Percentiles rank a stretch among this genome's conserved stretches.
Conservation (phyloP, 2,329 filamentous ascomycete genomes). For the Incumbomyces delicatus region DNA sequence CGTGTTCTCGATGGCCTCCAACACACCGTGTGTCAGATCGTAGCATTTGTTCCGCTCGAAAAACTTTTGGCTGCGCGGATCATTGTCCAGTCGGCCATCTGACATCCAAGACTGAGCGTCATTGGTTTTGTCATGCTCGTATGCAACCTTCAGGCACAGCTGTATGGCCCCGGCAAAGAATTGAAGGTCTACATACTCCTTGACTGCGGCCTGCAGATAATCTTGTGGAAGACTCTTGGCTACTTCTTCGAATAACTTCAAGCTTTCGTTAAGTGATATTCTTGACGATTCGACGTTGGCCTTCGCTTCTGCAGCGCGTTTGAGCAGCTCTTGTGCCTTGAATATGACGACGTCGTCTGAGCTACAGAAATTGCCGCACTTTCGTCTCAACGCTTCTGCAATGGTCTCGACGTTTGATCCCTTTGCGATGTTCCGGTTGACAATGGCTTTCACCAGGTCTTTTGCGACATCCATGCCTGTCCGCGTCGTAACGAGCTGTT, state of each 20-base stretch:
- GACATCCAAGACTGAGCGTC: slow-evolving; percentile 76
- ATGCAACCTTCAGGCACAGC: slow-evolving; percentile 72
- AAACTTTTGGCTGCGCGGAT: slow-evolving; percentile 60
- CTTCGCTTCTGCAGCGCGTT: slow-evolving; percentile 72
- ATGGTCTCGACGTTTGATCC: slow-evolving; percentile 97
- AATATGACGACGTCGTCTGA: slow-evolving; percentile 96
- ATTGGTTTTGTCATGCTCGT: slow-evolving; percentile 78
- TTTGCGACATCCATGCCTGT: slow-evolving; percentile 84
- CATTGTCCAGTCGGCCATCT: slow-evolving; percentile 64
- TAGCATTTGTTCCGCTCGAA: slow-evolving; percentile 70
- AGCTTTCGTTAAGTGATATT: slow-evolving; percentile 74
- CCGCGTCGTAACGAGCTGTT: slow-evolving; percentile 70
- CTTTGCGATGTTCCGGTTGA: slow-evolving; percentile 93
- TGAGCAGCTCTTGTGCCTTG: slow-evolving; percentile 92
- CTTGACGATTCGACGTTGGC: slow-evolving; percentile 66
- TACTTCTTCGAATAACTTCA: slow-evolving; percentile 80
- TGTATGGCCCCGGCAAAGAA: slow-evolving; percentile 94
- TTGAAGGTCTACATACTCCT: slow-evolving; percentile 68
- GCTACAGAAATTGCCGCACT: slow-evolving; percentile 95
- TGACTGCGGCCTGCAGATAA: slow-evolving; percentile 67
- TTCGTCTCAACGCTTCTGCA: slow-evolving; percentile 79
- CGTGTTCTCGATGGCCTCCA: slow-evolving; percentile 65
- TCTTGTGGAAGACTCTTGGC: slow-evolving; percentile 70
- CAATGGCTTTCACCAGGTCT: slow-evolving; percentile 90
- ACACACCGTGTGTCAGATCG: slow-evolving; percentile 72